These are phyloP conservation scores for Diospyros kaki DNA, from an alignment of 148 eudicot genomes.

Conservation along the genomic window DNA sequence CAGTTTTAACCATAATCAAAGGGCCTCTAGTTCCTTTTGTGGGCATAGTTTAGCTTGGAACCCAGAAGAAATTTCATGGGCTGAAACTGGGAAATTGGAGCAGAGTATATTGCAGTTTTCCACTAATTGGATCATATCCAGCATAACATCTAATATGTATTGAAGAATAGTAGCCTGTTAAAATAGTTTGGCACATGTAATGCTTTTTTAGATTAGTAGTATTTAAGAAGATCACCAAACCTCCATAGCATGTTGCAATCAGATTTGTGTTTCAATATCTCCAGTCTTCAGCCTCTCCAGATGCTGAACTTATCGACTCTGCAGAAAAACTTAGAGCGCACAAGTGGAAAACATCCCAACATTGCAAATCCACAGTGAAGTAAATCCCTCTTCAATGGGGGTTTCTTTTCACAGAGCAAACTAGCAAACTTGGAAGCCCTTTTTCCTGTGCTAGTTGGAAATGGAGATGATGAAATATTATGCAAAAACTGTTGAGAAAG, in stretches of 20 bases:
- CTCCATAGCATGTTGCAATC: conserved; percentile 34
- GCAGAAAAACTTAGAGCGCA: conserved; percentile 66
- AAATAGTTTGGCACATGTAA: too few species aligned
- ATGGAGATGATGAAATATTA: conserved; percentile 55
- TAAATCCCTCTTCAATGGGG: conserved; percentile 55
- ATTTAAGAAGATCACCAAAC: conserved; percentile 1
- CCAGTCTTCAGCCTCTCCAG: conserved; percentile 82
- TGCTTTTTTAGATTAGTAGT: too few species aligned
- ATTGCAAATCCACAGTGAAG: conserved; percentile 69
- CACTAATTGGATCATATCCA: too few species aligned
- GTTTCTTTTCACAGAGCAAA: conserved; percentile 62
- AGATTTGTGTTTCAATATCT: conserved; percentile 63
- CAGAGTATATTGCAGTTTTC: too few species aligned
- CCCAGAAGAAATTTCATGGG: too few species aligned
- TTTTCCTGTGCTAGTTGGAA: conserved; percentile 75
- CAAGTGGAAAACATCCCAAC: conserved; percentile 75
- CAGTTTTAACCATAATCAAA: too few species aligned
- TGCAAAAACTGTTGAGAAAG: conserved; percentile 78
- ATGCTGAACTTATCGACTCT: conserved; percentile 63
- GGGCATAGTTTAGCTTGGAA: too few species aligned
- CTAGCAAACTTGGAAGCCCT: conserved; percentile 62
- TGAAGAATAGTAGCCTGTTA: too few species aligned
- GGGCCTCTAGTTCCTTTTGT: too few species aligned
- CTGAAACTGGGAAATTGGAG: too few species aligned
- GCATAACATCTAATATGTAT: too few species aligned